Evolutionary conservation across 1,139 yeast genomes (phyloP), one percentile per base, ranked within the genome.

Genomic region (Debaryomyces psychrophilus): DNA sequence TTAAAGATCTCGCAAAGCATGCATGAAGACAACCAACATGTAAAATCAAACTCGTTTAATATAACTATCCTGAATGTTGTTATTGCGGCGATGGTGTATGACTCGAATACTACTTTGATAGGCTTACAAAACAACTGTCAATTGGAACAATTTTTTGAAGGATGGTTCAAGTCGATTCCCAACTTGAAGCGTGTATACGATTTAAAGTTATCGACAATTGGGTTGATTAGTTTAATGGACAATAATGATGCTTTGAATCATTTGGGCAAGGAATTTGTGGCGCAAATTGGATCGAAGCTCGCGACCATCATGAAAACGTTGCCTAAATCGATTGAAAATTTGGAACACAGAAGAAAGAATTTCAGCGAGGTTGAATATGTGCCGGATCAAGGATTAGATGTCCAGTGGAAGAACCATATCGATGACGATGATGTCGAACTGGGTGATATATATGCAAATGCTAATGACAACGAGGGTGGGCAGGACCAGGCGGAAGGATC

Each of bases 171-270:
- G 5, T 49, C 72, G 63, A 71, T 83, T 44, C 79, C 85, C 3
- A 69, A 71, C 36, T 76, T 87, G 54, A 73, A 77, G n/a, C 73
- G 96, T 50, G 96, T 90, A 2, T 88, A 79, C 57, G 98, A 92
- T 65, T 76, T 90, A 64, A 90, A 90, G 64, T 67, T 93, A 36
- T 81, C 89, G 1, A 71, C 82, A 3, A 66, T 92, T 53, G 95
- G 95, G 0, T 63, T 87, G 33, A 65, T 92, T 44, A 75, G 81
- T 27, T 55, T 85, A n/a, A 54, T 78, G 9, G 67, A 59, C 49
- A 59, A 65, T 47, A 61, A 61, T 43, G 62, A 62, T 4, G 49
- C 44, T 5, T 39, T 50, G 34, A 36, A 28, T 12, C 25, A 25
- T 17, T 57, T 65, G 43, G 60, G 50, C 27, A 56, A 56, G 3